Percentiles rank a stretch among this genome's conserved stretches.
phyloP scores from a whole-genome alignment of 495 filamentous ascomycete genomes.

The Cetradonia linearis region DNA sequence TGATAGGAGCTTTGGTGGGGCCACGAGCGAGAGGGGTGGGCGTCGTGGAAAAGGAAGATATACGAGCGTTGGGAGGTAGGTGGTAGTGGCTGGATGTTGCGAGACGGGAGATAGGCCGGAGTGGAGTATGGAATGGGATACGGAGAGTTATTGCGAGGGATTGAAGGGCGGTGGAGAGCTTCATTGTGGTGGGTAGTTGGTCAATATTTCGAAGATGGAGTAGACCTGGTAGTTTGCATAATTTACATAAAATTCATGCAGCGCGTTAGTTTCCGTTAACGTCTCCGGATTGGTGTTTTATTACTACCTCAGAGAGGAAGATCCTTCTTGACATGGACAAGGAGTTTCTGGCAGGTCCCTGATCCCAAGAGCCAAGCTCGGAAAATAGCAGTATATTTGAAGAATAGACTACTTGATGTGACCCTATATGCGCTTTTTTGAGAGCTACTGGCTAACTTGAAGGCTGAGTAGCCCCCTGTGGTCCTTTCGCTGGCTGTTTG shows the following conservation, averaged over 20 bases:
- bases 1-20: slow-evolving; percentile 22
- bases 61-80: background rate
- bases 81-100: background rate
- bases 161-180: slow-evolving; percentile 36
- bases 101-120: slow-evolving; percentile 2
- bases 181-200: slow-evolving; percentile 13
- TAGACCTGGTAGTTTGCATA: background rate
- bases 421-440: background rate
- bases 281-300: too few relatives aligned
- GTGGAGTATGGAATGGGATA: slow-evolving; percentile 17
- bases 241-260: background rate
- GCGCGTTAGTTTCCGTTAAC: background rate
- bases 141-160: slow-evolving; percentile 38
- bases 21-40: slow-evolving; percentile 28
- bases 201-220: background rate
- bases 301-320: background rate
- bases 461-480: too few relatives aligned
- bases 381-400: background rate
- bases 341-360: background rate
- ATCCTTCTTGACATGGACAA: background rate
- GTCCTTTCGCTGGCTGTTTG: background rate
- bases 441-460: background rate
- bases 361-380: background rate
- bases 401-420: background rate
- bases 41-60: slow-evolving; percentile 35